These are phyloP conservation scores for Penicillium simplicissimum DNA, from an alignment of 495 filamentous ascomycete genomes.

Conservation along the genomic window DNA sequence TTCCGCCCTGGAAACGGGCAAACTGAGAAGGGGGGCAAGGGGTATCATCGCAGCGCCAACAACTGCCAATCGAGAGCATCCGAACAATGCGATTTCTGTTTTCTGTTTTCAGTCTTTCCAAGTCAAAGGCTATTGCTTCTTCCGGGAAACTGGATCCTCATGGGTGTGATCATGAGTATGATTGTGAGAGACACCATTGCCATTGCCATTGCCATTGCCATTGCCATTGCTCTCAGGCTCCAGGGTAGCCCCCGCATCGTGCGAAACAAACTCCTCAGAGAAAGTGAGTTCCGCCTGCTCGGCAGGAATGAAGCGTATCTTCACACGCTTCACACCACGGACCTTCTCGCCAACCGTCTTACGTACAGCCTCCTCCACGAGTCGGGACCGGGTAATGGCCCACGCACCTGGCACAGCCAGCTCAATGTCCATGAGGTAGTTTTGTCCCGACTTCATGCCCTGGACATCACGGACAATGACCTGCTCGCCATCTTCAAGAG, in stretches of 20 bases:
- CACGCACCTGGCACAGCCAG: slow-evolving; percentile 71
- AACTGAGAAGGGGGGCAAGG: neutral
- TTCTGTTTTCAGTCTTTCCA: neutral
- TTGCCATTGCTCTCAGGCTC: slow-evolving; percentile 52
- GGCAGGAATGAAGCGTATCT: slow-evolving; percentile 76
- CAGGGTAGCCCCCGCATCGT: slow-evolving; percentile 63
- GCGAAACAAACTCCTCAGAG: slow-evolving; percentile 76
- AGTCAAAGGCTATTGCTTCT: slow-evolving; percentile 26
- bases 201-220: slow-evolving; percentile 9
- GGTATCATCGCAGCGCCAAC: slow-evolving; percentile 22
- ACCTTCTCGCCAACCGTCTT: slow-evolving; percentile 69
- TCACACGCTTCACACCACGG: slow-evolving; percentile 76
- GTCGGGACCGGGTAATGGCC: slow-evolving; percentile 66
- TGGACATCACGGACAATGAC: slow-evolving; percentile 72
- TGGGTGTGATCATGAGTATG: slow-evolving; percentile 24
- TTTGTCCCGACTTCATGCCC: slow-evolving; percentile 92
- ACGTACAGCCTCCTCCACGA: slow-evolving; percentile 71
- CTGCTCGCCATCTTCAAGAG: slow-evolving; percentile 34
- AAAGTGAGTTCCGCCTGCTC: slow-evolving; percentile 53
- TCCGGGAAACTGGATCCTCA: slow-evolving; percentile 30
- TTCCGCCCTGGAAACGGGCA: neutral
- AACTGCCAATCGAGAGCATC: slow-evolving; percentile 6
- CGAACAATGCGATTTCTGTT: slow-evolving; percentile 1
- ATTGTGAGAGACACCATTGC: slow-evolving; percentile 17
- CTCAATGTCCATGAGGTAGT: slow-evolving; percentile 87